Conservation (phyloP, 2,329 filamentous ascomycete species). For the Penicillium sp. region DNA sequence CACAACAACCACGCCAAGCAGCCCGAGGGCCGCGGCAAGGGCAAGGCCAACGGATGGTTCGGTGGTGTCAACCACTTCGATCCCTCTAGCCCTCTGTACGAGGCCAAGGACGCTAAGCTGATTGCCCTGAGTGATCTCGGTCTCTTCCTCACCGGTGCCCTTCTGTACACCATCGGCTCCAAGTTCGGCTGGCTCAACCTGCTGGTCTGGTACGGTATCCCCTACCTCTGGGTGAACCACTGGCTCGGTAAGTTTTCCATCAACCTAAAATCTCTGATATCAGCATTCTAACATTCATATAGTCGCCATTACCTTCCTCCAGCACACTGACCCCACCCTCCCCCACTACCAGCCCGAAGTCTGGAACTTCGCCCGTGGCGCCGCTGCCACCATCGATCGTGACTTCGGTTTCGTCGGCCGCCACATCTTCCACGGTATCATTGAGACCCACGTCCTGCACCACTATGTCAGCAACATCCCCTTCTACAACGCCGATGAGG, state of each 20-base stretch:
- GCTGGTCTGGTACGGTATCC: conserved; percentile 89
- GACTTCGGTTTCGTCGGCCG: conserved; percentile 96
- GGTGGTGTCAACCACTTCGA: conserved; percentile 94
- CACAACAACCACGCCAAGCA: conserved; percentile 94
- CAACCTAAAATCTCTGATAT: not conserved
- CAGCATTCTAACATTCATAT: conserved; percentile 7
- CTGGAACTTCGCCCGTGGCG: conserved; percentile 93
- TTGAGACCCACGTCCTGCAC: conserved; percentile 97
- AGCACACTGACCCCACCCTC: conserved; percentile 92
- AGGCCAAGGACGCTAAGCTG: conserved; percentile 84
- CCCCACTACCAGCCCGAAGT: conserved; percentile 85
- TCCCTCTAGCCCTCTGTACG: conserved; percentile 83
- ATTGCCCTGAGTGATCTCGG: conserved; percentile 87
- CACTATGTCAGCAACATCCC: conserved; percentile 96
- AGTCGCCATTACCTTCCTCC: conserved; percentile 97
- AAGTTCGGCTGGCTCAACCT: conserved; percentile 84
- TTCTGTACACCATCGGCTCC: conserved; percentile 69
- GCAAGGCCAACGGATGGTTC: conserved; percentile 81
- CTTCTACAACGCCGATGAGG: conserved; percentile 95
- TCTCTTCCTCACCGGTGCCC: conserved; percentile 61
- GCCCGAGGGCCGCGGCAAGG: conserved; percentile 86
- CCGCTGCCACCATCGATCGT: conserved; percentile 92
- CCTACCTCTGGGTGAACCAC: conserved; percentile 98
- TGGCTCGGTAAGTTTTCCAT: conserved; percentile 77
- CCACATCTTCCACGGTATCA: conserved; percentile 87